Evolutionary conservation across 805 yeast genomes (phyloP), one percentile per base, ranked within the genome.

Genomic region (Saturnispora mendoncae): DNA sequence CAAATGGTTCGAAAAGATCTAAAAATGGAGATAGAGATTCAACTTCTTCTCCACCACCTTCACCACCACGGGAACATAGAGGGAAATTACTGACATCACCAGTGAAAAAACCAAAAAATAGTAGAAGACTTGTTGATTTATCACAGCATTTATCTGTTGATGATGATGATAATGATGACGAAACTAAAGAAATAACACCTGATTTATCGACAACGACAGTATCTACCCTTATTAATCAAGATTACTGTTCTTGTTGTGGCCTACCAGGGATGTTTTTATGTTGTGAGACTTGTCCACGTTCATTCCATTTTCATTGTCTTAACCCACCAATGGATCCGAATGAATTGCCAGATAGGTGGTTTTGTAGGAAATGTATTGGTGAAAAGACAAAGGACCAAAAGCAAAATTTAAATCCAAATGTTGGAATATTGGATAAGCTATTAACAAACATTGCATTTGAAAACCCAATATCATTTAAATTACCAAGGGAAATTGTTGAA

Each of bases 261-360:
- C 84, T 86, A 21, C 68, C 87, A 0, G 98, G 98, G 10, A 71
- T 84, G 21, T 87, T 90, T 52, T 67, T 90, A 19, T 92, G 97
- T 61, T 90, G 98, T 62, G 98, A 90, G 52, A 70, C 84, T 2
- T 90, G 98, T 60, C 96, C 97, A 0, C 72, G 71, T 52, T 84
- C 95, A 2, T 92, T 90, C 61, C 98, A 90, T 57, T 86, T 92
- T 55, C 69, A 84, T 4, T 90, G 98, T 58, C 74, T 90, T 46
- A 82, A 84, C 52, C 97, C 97, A 3, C 97, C 98, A 0, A 62
- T 80, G 26, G 85, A 81, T 50, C 86, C 81, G 32, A 69, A 72
- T 38, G 56, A 71, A 29, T 62, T 85, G 6, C 97, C 97, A 0
- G 95, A 83, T 28, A 81, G 77, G 46, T 90, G 98, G 98, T 77